Base-by-base conservation (phyloP, 2,329 filamentous ascomycete species). In the Phoma sp. region DNA sequence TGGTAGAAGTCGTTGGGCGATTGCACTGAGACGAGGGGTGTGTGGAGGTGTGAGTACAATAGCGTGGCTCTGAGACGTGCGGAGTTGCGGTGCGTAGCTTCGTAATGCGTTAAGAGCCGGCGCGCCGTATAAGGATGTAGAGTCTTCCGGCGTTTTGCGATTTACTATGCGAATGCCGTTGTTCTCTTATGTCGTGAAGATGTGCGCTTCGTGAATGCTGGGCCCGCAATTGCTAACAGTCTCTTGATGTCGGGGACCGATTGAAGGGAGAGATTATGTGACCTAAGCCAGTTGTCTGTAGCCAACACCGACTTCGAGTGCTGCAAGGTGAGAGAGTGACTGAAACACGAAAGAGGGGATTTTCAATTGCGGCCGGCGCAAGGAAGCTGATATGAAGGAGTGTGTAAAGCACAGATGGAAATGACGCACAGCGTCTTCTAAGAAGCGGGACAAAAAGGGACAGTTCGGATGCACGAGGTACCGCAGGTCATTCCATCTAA, bases 271-370 rank as follows among this genome's bases (percentile, higher is more conserved):
- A 33, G 40, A 45, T 53, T 52, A 57, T 60, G 58, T 58, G 56
- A 60, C 44, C 49, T 47, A 36, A 54, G 42, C 57, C 57, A 60
- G 58, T 60, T 55, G 58, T 53, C 25, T 47, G 43, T 48, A 58
- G 44, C 47, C 51, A 43, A 52, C 38, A 54, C 42, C 48, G 39
- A 55, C 55, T 59, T 55, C 47, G 42, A 59, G 51, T 57, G 48
- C 62, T 65, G 66, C 61, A 71, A 68, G 64, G 67, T 58, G 59
- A 60, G 61, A 53, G 61, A 64, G 47, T 52, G 56, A 52, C 47
- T 60, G 59, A 63, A 64, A 67, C 57, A 62, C 40, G 37, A 44
- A 56, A 65, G 65, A 52, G 58, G 64, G 58, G 54, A 47, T 40
- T 39, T 36, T 49, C 40, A 39, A 38, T 42, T 47, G 50, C 50